Evolutionary conservation across 495 filamentous ascomycete species (phyloP), one percentile per base, ranked within the genome.

Genomic region (Xylaria palmicola): DNA sequence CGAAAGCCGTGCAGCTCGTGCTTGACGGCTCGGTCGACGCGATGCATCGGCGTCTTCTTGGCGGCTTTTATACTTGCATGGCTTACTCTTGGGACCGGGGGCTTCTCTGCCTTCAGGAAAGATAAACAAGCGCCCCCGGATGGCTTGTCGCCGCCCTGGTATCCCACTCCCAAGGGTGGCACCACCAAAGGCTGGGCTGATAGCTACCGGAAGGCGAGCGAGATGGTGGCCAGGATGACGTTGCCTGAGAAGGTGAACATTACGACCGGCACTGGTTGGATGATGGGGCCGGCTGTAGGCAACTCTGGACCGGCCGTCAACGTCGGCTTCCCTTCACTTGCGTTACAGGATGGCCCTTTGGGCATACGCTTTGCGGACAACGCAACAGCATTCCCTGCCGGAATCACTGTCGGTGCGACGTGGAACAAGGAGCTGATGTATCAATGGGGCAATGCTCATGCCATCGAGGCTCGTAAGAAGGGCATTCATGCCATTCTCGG

Each of bases 241-340:
- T 74, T 98, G 37, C 78, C 88, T 27, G 93, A 97, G 70, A 98
- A 97, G 72, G 90, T 98, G 56, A 97, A 97, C 72, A 80, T 97
- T 64, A 97, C 94, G 0, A 96, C 93, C 0, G 93, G 93, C 0
- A 92, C 86, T 0, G 93, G 94, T 7, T 97, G 93, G 93, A 77
- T 83, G 70, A 93, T 93, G 88, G 91, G 88, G 0, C 79, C 92
- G 48, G 94, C 92, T 56, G 92, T 98, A 5, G 94, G 93, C 17
- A 97, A 96, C 72, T 97, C 92, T 6, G 90, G 83, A 1, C 83
- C 88, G 30, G 90, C 89, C 1, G 74, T 82, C 7, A 62, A 79
- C 48, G 87, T 91, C 17, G 84, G 85, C 19, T 97, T 98, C 67
- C 94, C 94, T 0, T 85, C 88, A 10, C 79, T 98, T 0, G 92